Evolutionary conservation across 2,329 filamentous ascomycete species (phyloP), one percentile per base, ranked within the genome.

Genomic region (Eurotiales sp.): DNA sequence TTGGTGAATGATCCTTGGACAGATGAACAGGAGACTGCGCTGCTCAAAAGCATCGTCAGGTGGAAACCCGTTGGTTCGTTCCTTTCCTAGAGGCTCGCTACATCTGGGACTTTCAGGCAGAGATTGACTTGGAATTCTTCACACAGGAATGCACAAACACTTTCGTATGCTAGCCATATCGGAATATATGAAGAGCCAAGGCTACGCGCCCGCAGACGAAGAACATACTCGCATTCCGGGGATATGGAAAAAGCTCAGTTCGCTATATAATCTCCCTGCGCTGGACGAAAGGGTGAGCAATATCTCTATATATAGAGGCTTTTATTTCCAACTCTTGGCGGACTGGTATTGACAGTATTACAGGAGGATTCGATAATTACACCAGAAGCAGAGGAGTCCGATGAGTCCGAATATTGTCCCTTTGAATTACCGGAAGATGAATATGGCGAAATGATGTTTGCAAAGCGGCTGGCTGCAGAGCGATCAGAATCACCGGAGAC

Each of bases 51-150:
- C 47, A 86, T 97, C 59, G 91, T 97, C 58, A 82, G 85, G 65
- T 96, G 88, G 87, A 99, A 99, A 67, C 93, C 93, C n/a, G 92
- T 92, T 36, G 92, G 90, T 89, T 66, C 58, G 71, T 68, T 29
- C 6, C n/a, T n/a, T 29, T 25, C 23, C 8, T 46, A 17, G 4
- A 15, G 50, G 15, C 14, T 21, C 44, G 36, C 54, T 52, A 29
- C 57, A 8, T 14, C 15, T 2, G 15, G 14, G 19, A 21, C 10
- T 8, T 15, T n/a, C 15, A 11, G 34, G 10, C 40, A 22, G 15
- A 44, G 14, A 36, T 40, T 45, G 29, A 40, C 32, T 52, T 55
- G 51, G 55, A 11, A 53, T 19, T 37, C 15, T 5, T 37, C 17
- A 37, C 3, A 2, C 25, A 88, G 88, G 90, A 55, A 88, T 96